Evolutionary conservation across 208 protist genomes (phyloP), one percentile per base, ranked within the genome.

Genomic region (Trypanosoma cruzi): DNA sequence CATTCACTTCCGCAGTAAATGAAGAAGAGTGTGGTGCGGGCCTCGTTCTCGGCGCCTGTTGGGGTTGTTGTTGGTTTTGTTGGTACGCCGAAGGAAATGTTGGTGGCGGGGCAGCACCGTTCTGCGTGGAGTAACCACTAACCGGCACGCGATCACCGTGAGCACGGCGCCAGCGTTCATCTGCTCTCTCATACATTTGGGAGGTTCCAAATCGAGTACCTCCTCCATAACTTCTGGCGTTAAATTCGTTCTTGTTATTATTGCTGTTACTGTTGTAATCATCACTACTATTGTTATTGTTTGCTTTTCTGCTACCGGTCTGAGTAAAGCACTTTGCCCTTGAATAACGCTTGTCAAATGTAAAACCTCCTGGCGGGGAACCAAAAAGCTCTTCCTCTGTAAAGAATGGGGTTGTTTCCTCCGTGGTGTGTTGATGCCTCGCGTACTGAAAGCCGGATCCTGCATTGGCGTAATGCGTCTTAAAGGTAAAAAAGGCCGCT

Each of bases 301-400:
- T 26, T 22, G 14, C 52, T 8, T 24, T 8, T 29, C 16, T 53
- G 42, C 28, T 50, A 49, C 46, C 71, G 4, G 26, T 20, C 53
- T 34, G 48, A 37, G 54, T 37, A 32, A 16, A 46, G 24, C 3
- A 13, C 58, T 37, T 64, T 24, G 28, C 26, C 28, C 37, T 13
- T 1, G 36, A 1, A 26, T 60, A n/a, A 29, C 44, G 68, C 36
- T 24, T 11, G 55, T 65, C 71, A 32, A 65, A 67, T 18, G 72
- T 48, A 70, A 82, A 85, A 18, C 82, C 80, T 29, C 79, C 79
- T 24, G 77, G 79, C 10, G 81, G 29, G 40, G 46, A 44, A 22
- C 79, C 77, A 60, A 92, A 92, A n/a, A 92, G 68, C 72, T 89
- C 82, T 49, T 77, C 73, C 14, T 92, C 86, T 0, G 80, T 80